Evolutionary conservation across 2,329 filamentous ascomycete species (phyloP), one percentile per base, ranked within the genome.

Genomic region (Penicillium sumatraense): DNA sequence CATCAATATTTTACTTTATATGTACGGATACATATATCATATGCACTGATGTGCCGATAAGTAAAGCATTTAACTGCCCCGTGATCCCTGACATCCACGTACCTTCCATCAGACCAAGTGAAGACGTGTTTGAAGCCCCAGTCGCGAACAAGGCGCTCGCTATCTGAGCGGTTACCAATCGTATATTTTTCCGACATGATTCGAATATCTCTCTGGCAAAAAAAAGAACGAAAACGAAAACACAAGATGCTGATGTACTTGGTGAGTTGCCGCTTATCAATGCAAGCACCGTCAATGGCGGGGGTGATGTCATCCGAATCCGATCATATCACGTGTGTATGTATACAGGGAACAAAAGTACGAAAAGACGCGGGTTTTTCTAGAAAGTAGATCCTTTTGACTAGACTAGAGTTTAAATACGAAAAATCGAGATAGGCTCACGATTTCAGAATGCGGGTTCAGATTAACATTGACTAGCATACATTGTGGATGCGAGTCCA

Each of bases 61-160:
- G n/a, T n/a, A n/a, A n/a, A n/a, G n/a, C n/a, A n/a, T n/a, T n/a
- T n/a, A n/a, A n/a, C n/a, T n/a, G n/a, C n/a, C n/a, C n/a, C n/a
- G n/a, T n/a, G n/a, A n/a, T n/a, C n/a, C n/a, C n/a, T n/a, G n/a
- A 21, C 16, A 42, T n/a, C 31, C 21, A 56, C 58, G 31, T 75
- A 85, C 83, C 82, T 80, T 46, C 79, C 72, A 68, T 87, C 84
- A 1, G 78, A 80, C 84, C 84, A 87, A 3, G 84, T 86, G 62
- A 86, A 87, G 62, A 86, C 81, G 61, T 82, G 79, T 9, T 61
- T 59, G 68, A 86, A 87, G 1, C 85, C 85, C 84, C 83, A 86
- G 8, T 77, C 76, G 33, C 76, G 74, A 8, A 87, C 84, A 56
- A 83, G 71, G 33, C 68, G 66, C 67, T 86, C 84, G 51, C 82